phyloP scores from a whole-genome alignment of 495 filamentous ascomycete genomes.

The Penicillium longicatenatum region DNA sequence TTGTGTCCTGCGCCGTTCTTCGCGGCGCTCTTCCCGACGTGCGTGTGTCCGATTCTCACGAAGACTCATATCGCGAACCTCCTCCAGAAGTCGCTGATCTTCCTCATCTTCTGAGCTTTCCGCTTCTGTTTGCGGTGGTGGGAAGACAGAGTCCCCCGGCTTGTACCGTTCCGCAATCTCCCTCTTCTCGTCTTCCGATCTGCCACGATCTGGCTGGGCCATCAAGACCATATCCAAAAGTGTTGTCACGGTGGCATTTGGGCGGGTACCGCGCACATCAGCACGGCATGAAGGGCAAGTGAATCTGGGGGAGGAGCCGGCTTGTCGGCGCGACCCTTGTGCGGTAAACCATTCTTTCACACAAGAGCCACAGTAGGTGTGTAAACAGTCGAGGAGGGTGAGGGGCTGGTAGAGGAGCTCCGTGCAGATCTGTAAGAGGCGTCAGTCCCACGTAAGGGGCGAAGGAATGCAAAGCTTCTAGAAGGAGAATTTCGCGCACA shows the following conservation, averaged over 20 bases:
- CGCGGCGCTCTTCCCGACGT: constrained; percentile 35
- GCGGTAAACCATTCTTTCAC: constrained; percentile 88
- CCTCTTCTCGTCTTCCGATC: constrained; percentile 65
- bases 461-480: constrained; percentile 21
- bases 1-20: constrained; percentile 17
- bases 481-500: constrained; percentile 33
- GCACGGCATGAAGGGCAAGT: constrained; percentile 95
- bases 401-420: constrained; percentile 94
- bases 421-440: constrained; percentile 76
- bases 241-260: constrained; percentile 81
- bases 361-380: constrained; percentile 95
- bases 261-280: constrained; percentile 74
- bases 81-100: constrained; percentile 68
- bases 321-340: constrained; percentile 53
- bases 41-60: constrained; percentile 53
- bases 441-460: constrained; percentile 21
- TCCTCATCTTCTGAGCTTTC: constrained; percentile 48
- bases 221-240: constrained; percentile 75
- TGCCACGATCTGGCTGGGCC: constrained; percentile 71
- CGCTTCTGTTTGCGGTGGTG: constrained; percentile 16
- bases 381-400: constrained; percentile 94
- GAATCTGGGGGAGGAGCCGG: constrained; percentile 55
- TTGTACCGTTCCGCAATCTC: constrained; percentile 71
- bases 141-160: constrained; percentile 71
- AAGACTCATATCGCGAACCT: constrained; percentile 71